These are phyloP conservation scores for sunflower (Helianthus annuus) DNA, from an alignment of 129 eudicot genomes.

Conservation along the genomic window DNA sequence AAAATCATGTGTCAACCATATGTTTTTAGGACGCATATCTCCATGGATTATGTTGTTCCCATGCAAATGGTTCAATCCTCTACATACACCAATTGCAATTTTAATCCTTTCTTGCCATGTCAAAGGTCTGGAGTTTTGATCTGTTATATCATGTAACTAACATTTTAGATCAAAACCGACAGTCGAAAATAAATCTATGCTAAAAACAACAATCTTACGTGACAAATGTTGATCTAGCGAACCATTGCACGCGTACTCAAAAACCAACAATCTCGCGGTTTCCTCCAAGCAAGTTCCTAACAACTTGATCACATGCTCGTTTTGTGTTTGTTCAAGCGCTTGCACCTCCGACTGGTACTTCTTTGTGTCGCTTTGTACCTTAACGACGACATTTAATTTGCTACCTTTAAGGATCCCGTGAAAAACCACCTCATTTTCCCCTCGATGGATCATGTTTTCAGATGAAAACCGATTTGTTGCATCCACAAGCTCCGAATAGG, in stretches of 20 bases:
- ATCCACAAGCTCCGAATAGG: conserved; percentile 31
- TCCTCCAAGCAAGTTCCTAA: conserved; percentile 37
- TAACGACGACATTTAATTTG: conserved; percentile 29
- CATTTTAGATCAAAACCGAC: background rate
- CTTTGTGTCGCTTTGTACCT: conserved; percentile 38
- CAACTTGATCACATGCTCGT: conserved; percentile 42
- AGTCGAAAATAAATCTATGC: background rate
- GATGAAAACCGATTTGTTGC: conserved; percentile 51
- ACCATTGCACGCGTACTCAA: conserved; percentile 46
- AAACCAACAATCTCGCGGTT: conserved; percentile 28
- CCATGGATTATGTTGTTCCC: conserved; percentile 44
- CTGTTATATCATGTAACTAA: conserved; percentile 21
- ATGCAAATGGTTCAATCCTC: conserved; percentile 44
- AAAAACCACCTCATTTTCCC: conserved; percentile 43
- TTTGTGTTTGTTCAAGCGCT: conserved; percentile 33
- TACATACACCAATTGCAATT: conserved; percentile 38
- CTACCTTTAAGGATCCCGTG: conserved; percentile 27
- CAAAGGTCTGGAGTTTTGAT: conserved; percentile 30
- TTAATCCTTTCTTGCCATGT: conserved; percentile 39
- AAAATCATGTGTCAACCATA: conserved; percentile 41
- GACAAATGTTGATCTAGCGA: conserved; percentile 48
- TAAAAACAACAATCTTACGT: conserved; percentile 23
- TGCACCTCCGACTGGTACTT: conserved; percentile 39
- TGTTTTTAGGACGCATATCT: conserved; percentile 43
- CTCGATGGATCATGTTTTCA: conserved; percentile 41